Percentiles rank a stretch among this genome's conserved stretches.
Conservation (phyloP, 495 filamentous ascomycete genomes). For the Tuber umbilicatum region DNA sequence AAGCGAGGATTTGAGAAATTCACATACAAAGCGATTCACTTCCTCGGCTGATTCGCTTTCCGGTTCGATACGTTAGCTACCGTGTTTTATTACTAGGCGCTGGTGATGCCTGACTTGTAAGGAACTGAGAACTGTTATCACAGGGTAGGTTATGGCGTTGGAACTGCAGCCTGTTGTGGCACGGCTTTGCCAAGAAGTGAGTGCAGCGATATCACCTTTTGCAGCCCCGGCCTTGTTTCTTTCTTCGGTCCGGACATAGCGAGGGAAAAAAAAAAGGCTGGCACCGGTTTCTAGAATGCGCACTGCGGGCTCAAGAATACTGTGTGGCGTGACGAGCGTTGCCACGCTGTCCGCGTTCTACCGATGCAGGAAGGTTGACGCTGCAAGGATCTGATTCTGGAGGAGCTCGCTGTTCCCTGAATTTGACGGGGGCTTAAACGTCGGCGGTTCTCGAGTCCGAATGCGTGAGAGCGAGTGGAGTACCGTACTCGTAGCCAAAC, state of each 20-base stretch:
- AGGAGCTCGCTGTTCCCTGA: background rate
- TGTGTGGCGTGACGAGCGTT: background rate
- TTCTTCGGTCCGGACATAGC: background rate
- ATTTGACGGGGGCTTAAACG: background rate
- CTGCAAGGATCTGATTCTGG: background rate
- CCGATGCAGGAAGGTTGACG: background rate
- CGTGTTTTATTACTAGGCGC: background rate
- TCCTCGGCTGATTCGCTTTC: too few species aligned
- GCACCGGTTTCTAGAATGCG: background rate
- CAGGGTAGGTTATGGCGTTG: background rate
- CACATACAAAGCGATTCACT: too few species aligned
- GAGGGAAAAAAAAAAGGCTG: background rate
- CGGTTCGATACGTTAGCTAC: too few species aligned
- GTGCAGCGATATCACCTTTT: background rate
- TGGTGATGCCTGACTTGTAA: background rate
- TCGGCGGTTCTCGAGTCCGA: slow-evolving; percentile 19
- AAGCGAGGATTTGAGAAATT: too few species aligned
- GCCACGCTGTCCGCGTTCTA: background rate
- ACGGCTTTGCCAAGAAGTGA: background rate
- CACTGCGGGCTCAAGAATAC: background rate
- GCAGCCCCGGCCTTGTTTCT: background rate
- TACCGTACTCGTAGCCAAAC: background rate
- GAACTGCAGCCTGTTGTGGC: background rate
- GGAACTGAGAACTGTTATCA: too few species aligned
- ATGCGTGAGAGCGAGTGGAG: too few species aligned